phyloP scores from a whole-genome alignment of 2,329 filamentous ascomycete genomes.

The Onygenales sp. region DNA sequence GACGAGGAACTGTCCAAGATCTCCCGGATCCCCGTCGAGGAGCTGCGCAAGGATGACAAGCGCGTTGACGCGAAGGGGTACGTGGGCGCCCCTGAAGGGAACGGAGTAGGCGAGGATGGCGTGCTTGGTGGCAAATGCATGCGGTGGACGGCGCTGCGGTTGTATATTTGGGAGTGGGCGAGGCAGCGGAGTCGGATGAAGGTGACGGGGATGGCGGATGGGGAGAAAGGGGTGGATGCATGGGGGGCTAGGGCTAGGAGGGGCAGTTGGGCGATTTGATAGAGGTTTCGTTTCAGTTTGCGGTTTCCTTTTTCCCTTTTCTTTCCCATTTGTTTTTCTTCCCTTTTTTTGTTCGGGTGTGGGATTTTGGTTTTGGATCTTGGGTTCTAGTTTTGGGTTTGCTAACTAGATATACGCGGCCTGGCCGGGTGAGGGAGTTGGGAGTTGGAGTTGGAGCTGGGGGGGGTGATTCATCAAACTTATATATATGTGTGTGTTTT shows the following conservation, averaged over 20 bases:
- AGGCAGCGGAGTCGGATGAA: conserved; percentile 51
- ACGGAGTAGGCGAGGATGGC: conserved; percentile 15
- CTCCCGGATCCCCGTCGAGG: conserved; percentile 56
- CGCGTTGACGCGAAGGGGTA: conserved; percentile 60
- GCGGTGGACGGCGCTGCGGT: conserved; percentile 72
- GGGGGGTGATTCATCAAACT: too few relatives aligned
- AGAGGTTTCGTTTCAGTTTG: not conserved
- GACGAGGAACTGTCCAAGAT: conserved; percentile 82
- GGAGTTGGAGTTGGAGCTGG: too few relatives aligned
- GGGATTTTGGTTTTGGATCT: too few relatives aligned
- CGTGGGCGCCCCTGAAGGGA: conserved; percentile 42
- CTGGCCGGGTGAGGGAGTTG: too few relatives aligned
- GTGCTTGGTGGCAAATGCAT: conserved; percentile 46
- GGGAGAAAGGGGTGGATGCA: conserved; percentile 44
- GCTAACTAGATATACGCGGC: too few relatives aligned
- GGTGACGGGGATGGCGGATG: conserved; percentile 52
- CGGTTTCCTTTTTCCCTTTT: not conserved
- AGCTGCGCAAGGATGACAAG: conserved; percentile 64
- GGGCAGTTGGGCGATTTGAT: conserved; percentile 63
- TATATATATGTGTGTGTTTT: too few relatives aligned
- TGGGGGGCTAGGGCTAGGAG: conserved; percentile 52
- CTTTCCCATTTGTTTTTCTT: not conserved
- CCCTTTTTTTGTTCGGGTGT: not conserved
- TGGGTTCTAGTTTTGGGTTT: too few relatives aligned
- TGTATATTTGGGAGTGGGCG: conserved; percentile 85